Evolutionary conservation across 2,329 filamentous ascomycete species (phyloP).

Genomic region (Aspergillus sp.): DNA sequence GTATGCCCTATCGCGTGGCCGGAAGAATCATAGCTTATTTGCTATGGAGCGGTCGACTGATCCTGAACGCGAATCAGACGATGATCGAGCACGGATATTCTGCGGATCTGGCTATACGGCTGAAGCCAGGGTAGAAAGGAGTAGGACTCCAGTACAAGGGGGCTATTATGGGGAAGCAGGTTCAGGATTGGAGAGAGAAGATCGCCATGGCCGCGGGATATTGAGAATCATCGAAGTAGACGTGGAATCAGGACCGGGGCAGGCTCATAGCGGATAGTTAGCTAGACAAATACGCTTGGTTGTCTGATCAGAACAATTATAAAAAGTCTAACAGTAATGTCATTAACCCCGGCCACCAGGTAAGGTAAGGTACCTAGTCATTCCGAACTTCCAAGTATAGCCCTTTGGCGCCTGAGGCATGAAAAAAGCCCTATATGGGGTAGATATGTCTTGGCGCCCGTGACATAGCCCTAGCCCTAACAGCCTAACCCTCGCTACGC

Average conservation of each 20-base stretch:
- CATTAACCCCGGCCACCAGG: not conserved
- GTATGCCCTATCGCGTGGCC: not conserved
- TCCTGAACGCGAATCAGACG: conserved; percentile 7
- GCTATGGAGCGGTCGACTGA: conserved; percentile 1
- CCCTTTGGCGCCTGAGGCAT: conserved; percentile 9
- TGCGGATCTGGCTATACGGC: conserved; percentile 13
- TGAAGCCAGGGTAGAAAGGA: conserved; percentile 12
- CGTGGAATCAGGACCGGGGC: conserved; percentile 19
- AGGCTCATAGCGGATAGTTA: not conserved
- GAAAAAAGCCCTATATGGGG: not conserved
- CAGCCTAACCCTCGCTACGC: conserved; percentile 41
- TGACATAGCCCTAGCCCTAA: conserved; percentile 37
- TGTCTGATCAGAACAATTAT: not conserved
- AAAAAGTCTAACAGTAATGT: not conserved
- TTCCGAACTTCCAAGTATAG: not conserved
- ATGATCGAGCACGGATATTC: conserved; percentile 9
- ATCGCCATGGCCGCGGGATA: conserved; percentile 8
- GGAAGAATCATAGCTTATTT: not conserved
- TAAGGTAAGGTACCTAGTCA: too few species aligned
- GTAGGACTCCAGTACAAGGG: not conserved
- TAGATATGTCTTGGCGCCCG: not conserved
- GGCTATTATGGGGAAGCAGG: not conserved
- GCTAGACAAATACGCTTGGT: too few species aligned
- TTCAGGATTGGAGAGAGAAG: not conserved
- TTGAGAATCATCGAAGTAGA: conserved; percentile 25